Evolutionary conservation across 345 rosid genomes (phyloP).

Genomic region (Anastatica hierochuntica): DNA sequence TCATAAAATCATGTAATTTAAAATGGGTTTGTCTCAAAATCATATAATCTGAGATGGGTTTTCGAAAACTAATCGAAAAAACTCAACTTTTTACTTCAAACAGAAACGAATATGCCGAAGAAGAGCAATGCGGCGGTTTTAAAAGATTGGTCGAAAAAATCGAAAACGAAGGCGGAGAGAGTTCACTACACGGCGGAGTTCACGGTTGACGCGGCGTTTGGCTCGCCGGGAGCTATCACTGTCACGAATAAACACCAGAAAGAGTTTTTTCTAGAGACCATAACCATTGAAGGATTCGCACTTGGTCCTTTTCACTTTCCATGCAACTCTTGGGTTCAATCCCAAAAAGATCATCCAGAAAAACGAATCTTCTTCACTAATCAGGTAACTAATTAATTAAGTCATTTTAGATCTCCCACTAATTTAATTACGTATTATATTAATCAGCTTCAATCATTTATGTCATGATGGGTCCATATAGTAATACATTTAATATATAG

Average conservation of each 20-base stretch:
- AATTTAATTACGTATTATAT: too few species aligned
- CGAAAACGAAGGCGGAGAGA: conserved; percentile 60
- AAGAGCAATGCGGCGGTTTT: conserved; percentile 65
- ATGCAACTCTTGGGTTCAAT: conserved; percentile 96
- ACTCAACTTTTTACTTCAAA: background rate
- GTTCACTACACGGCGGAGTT: conserved; percentile 89
- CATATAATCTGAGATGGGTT: conserved; percentile 4
- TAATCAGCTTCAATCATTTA: background rate
- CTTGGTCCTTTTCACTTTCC: conserved; percentile 82
- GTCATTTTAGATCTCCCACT: too few species aligned
- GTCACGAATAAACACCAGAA: conserved; percentile 79
- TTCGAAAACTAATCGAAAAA: too few species aligned
- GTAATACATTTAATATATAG: too few species aligned
- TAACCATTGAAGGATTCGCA: conserved; percentile 81
- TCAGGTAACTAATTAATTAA: conserved; percentile 40
- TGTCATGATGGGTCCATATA: conserved; percentile 20
- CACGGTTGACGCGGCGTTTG: conserved; percentile 57
- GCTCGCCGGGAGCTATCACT: conserved; percentile 80
- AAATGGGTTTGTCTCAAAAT: background rate
- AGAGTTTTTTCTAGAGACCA: conserved; percentile 81
- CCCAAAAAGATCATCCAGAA: conserved; percentile 49
- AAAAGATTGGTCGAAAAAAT: conserved; percentile 78
- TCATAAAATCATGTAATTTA: background rate
- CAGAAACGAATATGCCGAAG: conserved; percentile 70
- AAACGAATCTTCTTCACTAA: conserved; percentile 79